These are phyloP conservation scores for Coemansia brasiliensis DNA, from an alignment of 192 early-diverging fungal genomes.

Conservation along the genomic window DNA sequence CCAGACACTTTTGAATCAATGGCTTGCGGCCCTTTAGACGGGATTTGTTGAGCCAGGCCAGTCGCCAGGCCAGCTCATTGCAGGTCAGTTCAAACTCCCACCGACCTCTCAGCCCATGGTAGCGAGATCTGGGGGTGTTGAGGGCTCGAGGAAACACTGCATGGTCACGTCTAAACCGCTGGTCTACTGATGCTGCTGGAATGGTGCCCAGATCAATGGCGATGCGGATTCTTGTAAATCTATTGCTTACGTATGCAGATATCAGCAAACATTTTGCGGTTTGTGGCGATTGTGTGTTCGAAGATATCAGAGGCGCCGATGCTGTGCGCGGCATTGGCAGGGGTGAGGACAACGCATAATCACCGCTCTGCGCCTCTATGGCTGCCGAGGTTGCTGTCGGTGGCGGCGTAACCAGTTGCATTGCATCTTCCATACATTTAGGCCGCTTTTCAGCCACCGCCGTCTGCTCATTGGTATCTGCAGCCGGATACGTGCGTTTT, in stretches of 20 bases:
- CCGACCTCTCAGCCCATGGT: constrained; percentile 46
- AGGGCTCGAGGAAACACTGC: constrained; percentile 52
- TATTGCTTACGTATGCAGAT: constrained; percentile 29
- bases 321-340: neutral
- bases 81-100: constrained; percentile 83
- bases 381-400: neutral
- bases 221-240: constrained; percentile 40
- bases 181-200: constrained; percentile 11
- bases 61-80: constrained; percentile 82
- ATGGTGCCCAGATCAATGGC: constrained; percentile 31
- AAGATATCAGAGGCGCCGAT: neutral
- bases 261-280: constrained; percentile 32
- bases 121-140: constrained; percentile 28
- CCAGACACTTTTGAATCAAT: constrained; percentile 51
- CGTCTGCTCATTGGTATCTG: neutral
- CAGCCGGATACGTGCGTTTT: constrained; percentile 14
- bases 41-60: constrained; percentile 70
- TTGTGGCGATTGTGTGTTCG: constrained; percentile 9
- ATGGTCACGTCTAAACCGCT: constrained; percentile 33
- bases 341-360: neutral
- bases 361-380: neutral
- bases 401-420: constrained; percentile 4
- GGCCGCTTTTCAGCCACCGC: neutral
- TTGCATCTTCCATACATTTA: neutral
- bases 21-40: constrained; percentile 36